These are phyloP conservation scores for Heteromeles arbutifolia DNA, from an alignment of 306 rosid species.

Conservation along the genomic window DNA sequence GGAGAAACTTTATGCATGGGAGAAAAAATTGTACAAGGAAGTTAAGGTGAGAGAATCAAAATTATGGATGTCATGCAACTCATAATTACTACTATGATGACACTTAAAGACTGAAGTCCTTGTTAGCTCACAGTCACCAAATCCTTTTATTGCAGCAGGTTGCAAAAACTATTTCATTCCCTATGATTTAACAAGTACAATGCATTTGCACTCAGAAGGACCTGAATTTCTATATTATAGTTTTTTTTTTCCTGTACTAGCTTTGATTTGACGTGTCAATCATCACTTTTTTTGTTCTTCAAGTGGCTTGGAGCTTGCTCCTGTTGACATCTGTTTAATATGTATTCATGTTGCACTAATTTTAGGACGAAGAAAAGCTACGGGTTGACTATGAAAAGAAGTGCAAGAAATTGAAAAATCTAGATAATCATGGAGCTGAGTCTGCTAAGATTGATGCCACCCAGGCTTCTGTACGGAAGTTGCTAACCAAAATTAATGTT, in stretches of 20 bases:
- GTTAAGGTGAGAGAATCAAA: conserved; percentile 58
- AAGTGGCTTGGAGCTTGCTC: neutral
- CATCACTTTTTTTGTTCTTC: neutral
- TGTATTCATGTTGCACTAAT: conserved; percentile 17
- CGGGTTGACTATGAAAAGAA: conserved; percentile 69
- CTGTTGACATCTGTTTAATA: conserved; percentile 11
- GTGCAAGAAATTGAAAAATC: conserved; percentile 69
- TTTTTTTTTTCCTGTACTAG: neutral
- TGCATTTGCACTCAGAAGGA: neutral
- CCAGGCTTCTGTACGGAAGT: conserved; percentile 59
- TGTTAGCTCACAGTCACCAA: neutral
- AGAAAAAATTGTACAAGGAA: conserved; percentile 87
- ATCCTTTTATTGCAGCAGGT: neutral
- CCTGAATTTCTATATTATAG: neutral
- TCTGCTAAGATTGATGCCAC: conserved; percentile 75
- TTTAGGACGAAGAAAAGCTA: conserved; percentile 87
- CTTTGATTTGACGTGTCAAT: neutral
- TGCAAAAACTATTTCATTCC: neutral
- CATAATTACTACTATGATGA: neutral
- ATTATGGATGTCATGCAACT: neutral
- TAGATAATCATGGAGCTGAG: conserved; percentile 89
- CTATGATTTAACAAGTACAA: neutral
- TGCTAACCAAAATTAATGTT: conserved; percentile 75
- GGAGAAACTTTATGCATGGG: conserved; percentile 92
- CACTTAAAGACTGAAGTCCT: no score